phyloP scores from a whole-genome alignment of 2,329 filamentous ascomycete species.

The Tolypocladium endophyticum region DNA sequence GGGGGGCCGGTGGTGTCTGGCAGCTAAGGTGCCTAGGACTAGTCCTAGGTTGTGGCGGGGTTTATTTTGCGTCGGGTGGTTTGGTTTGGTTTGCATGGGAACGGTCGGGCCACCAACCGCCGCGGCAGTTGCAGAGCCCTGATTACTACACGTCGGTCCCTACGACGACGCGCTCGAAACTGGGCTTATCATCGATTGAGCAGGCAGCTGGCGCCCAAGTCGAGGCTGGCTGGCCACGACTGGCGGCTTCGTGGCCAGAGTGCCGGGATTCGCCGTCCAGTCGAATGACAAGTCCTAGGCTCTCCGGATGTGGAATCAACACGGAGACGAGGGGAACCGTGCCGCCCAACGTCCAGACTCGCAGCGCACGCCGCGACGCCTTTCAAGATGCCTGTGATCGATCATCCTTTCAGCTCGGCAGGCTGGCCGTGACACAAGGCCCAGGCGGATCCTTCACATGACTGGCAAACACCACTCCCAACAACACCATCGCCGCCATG shows the following conservation, averaged over 20 bases:
- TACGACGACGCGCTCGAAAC: too few relatives aligned
- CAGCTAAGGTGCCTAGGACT: not conserved
- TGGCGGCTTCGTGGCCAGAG: not conserved
- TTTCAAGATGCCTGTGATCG: too few relatives aligned
- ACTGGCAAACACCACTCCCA: not conserved
- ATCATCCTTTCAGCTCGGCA: not conserved
- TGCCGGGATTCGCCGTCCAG: not conserved
- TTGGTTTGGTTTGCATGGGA: slow-evolving; percentile 7
- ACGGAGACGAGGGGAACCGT: not conserved
- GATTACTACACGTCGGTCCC: too few relatives aligned
- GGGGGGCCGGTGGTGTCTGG: slow-evolving; percentile 7
- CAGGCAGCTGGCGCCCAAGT: not conserved
- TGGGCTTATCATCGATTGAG: too few relatives aligned
- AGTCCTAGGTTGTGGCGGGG: slow-evolving; percentile 13
- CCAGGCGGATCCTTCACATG: not conserved
- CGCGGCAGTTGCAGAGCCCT: not conserved
- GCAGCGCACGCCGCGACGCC: not conserved
- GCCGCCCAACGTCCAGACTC: not conserved
- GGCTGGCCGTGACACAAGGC: not conserved
- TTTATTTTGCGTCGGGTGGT: slow-evolving; percentile 8
- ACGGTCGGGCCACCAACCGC: not conserved
- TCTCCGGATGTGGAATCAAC: not conserved
- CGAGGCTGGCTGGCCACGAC: not conserved
- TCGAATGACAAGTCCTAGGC: not conserved
- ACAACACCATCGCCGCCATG: not conserved